Base-by-base conservation (phyloP, 768 basidiomycete genomes). In the Pulveroboletus sp. region DNA sequence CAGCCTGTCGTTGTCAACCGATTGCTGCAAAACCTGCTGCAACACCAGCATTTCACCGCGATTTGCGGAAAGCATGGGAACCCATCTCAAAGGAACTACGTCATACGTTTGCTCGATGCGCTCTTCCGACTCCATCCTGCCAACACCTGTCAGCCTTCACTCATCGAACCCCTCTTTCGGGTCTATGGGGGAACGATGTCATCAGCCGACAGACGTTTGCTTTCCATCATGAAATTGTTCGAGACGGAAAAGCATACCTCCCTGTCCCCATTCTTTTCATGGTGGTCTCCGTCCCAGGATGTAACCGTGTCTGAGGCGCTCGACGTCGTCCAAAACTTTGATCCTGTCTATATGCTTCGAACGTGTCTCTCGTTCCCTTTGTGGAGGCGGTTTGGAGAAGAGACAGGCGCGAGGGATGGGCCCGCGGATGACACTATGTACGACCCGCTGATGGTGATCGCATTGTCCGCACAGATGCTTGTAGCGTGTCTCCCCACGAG, bases 131-230 rank as follows among this genome's bases (percentile, higher is more conserved):
- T 85, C 13, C 84, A 93, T 60, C 89, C 93, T 0, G 68, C 74
- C 12, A 42, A 91, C 58, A 86, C 92, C 2, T 94, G 89, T 60
- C 94, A 95, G 63, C 76, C 84, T 10, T 85, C 80, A 4, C 90
- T 94, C 55, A 69, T 94, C 37, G 83, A 89, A 39, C 90, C 89
- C 1, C 73, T 98, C 30, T 67, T 88, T 37, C 71, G 69, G 17
- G 70, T 93, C 1, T 97, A 97, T 63, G 69, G 77, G 9, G 94
- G 87, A 2, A 87, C 87, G 0, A 63, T 88, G n/a, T 78, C 82
- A 0, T 42, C 13, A 14, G n/a, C 53, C 2, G 94, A 97, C 62
- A 73, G 77, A 23, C 70, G 72, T 24, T 71, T 97, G 2, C 70
- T 96, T 5, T 77, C 81, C 1, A 78, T 96, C 46, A 86, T 94